Conservation (phyloP, 163 green algal species). For the Dunaliella salina region DNA sequence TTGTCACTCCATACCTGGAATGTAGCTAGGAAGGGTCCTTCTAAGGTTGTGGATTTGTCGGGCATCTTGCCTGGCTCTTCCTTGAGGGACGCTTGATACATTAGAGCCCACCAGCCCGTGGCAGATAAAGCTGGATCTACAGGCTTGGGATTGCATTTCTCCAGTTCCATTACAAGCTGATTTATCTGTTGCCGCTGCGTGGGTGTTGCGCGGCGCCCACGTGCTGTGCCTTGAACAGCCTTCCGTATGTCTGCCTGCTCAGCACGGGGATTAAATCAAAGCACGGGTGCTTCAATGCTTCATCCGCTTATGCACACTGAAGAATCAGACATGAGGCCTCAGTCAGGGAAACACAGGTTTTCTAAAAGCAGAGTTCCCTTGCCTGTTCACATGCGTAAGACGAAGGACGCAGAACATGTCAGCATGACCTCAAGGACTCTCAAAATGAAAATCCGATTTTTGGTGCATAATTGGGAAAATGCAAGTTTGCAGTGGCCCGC, state of each 20-base stretch:
- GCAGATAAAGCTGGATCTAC: constrained; percentile 6
- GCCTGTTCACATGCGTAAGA: no score
- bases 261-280: background rate
- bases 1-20: constrained; percentile 7
- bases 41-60: constrained; percentile 28
- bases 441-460: no score
- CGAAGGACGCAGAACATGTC: no score
- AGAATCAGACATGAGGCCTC: no score
- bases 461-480: no score
- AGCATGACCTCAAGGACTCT: no score
- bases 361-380: no score
- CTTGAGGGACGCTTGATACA: constrained; percentile 21
- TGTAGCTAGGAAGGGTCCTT: constrained; percentile 32
- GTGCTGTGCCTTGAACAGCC: constrained; percentile 18
- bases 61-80: background rate
- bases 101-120: constrained; percentile 25
- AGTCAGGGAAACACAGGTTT: no score
- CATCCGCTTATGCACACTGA: no score
- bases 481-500: no score
- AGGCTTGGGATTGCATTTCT: constrained; percentile 5
- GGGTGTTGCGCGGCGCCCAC: constrained; percentile 17
- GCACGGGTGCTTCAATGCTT: no score
- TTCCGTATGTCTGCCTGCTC: constrained; percentile 8
- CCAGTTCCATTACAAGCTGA: constrained; percentile 15
- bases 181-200: constrained; percentile 20